phyloP scores from a whole-genome alignment of 2,329 filamentous ascomycete species.

The Sphaerulina musiva region DNA sequence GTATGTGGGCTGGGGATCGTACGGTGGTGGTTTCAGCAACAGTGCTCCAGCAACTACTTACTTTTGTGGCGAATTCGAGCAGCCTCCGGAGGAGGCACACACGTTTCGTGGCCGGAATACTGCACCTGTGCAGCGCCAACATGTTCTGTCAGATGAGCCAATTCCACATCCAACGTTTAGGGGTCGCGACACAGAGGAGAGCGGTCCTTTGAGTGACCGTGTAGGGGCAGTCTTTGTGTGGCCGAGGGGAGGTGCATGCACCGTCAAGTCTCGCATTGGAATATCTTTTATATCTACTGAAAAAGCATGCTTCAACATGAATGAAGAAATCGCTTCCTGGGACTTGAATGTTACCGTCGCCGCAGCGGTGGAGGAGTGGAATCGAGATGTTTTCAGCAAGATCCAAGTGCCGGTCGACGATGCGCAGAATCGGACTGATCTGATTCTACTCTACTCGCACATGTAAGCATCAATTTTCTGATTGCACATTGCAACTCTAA shows the following conservation, averaged over 20 bases:
- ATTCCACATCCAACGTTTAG: slow-evolving; percentile 38
- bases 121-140: slow-evolving; percentile 22
- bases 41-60: slow-evolving; percentile 54
- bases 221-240: slow-evolving; percentile 50
- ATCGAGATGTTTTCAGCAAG: slow-evolving; percentile 55
- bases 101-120: slow-evolving; percentile 33
- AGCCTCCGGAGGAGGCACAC: slow-evolving; percentile 29
- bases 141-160: slow-evolving; percentile 22
- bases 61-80: slow-evolving; percentile 57
- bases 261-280: slow-evolving; percentile 52
- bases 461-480: slow-evolving; percentile 61
- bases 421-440: slow-evolving; percentile 44
- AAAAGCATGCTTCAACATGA: slow-evolving; percentile 54
- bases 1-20: slow-evolving; percentile 54
- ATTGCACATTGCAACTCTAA: slow-evolving; percentile 46
- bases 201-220: slow-evolving; percentile 38
- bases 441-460: slow-evolving; percentile 59
- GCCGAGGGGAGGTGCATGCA: slow-evolving; percentile 30
- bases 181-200: slow-evolving; percentile 20
- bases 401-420: slow-evolving; percentile 53
- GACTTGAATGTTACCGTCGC: slow-evolving; percentile 26
- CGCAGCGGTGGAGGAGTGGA: slow-evolving; percentile 51
- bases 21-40: slow-evolving; percentile 58
- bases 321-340: slow-evolving; percentile 49
- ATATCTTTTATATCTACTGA: slow-evolving; percentile 60